A percentile compares a stretch with the other conserved stretches of the same genome.
These are phyloP conservation scores for Ilyonectria robusta DNA, from an alignment of 2,329 filamentous ascomycete genomes.

Conservation along the genomic window DNA sequence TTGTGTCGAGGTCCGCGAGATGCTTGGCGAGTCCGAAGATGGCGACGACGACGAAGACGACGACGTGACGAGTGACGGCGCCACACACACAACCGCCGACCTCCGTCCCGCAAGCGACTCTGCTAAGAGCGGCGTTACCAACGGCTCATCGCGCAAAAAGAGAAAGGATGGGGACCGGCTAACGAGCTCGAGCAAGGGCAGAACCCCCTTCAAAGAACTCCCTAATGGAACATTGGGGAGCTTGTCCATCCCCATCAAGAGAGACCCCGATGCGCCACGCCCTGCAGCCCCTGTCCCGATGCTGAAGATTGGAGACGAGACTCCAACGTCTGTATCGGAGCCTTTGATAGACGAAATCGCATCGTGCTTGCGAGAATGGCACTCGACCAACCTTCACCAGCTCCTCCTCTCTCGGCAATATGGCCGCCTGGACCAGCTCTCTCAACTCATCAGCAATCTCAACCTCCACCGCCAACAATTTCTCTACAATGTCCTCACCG, in stretches of 20 bases:
- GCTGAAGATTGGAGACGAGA: constrained; percentile 98
- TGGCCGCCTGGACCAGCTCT: constrained; percentile 83
- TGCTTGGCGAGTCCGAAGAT: constrained; percentile 82
- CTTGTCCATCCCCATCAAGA: constrained; percentile 64
- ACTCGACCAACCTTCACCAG: constrained; percentile 96
- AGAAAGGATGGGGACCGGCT: constrained; percentile 51
- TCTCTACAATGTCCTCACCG: constrained; percentile 92
- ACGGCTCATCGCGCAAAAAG: constrained; percentile 54
- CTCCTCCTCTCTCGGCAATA: constrained; percentile 89
- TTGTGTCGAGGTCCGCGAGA: constrained; percentile 95
- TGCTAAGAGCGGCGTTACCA: constrained; percentile 67
- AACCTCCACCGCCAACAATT: constrained; percentile 91
- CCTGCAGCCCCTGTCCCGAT: constrained; percentile 95
- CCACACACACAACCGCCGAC: constrained; percentile 44
- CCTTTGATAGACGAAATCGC: constrained; percentile 98
- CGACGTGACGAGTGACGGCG: constrained; percentile 53
- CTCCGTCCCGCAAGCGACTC: constrained; percentile 61
- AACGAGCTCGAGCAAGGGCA: constrained; percentile 42
- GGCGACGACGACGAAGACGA: constrained; percentile 60
- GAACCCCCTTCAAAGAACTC: constrained; percentile 54
- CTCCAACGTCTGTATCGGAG: constrained; percentile 88
- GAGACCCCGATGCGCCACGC: constrained; percentile 78
- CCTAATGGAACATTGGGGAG: constrained; percentile 58
- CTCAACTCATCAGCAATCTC: constrained; percentile 83
- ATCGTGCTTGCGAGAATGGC: constrained; percentile 97